Conservation (phyloP, 139 green algal genomes). For the Monoraphidium neglectum region DNA sequence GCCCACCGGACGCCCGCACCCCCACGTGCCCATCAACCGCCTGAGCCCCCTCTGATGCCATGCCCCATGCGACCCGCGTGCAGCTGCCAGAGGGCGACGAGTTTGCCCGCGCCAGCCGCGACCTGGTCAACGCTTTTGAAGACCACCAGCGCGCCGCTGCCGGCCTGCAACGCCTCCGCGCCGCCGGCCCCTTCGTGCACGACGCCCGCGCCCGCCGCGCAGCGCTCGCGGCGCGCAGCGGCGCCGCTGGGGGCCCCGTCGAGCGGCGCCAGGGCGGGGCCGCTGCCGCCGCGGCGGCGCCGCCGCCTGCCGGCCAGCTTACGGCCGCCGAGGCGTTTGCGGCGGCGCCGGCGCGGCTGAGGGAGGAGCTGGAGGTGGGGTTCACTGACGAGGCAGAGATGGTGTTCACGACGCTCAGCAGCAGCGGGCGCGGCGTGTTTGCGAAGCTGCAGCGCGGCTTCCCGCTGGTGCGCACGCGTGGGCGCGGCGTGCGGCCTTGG, state of each 20-base stretch:
- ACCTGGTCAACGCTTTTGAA: neutral
- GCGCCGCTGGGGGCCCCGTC: neutral
- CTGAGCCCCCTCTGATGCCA: no score
- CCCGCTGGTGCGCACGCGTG: slow-evolving; percentile 11
- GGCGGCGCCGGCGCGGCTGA: slow-evolving; percentile 15
- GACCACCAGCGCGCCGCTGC: neutral
- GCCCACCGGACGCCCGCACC: no score
- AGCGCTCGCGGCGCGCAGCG: neutral
- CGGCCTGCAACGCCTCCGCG: no score
- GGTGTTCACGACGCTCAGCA: slow-evolving; percentile 82
- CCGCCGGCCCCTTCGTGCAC: no score
- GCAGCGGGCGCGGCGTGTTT: slow-evolving; percentile 55
- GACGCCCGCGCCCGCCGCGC: no score
- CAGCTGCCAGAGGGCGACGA: no score
- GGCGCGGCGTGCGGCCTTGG: no score
- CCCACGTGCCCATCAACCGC: no score
- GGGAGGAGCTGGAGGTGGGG: slow-evolving; percentile 40
- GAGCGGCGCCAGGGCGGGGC: slow-evolving; percentile 5
- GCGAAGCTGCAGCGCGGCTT: slow-evolving; percentile 11
- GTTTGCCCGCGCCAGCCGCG: neutral
- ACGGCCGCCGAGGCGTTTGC: slow-evolving; percentile 4
- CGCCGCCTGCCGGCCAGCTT: neutral
- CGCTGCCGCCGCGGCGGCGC: no score
- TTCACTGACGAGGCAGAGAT: slow-evolving; percentile 71
- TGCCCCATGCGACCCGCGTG: no score